Evolutionary conservation across 106 monocot species (phyloP).

Genomic region (Amphibolis antarctica): DNA sequence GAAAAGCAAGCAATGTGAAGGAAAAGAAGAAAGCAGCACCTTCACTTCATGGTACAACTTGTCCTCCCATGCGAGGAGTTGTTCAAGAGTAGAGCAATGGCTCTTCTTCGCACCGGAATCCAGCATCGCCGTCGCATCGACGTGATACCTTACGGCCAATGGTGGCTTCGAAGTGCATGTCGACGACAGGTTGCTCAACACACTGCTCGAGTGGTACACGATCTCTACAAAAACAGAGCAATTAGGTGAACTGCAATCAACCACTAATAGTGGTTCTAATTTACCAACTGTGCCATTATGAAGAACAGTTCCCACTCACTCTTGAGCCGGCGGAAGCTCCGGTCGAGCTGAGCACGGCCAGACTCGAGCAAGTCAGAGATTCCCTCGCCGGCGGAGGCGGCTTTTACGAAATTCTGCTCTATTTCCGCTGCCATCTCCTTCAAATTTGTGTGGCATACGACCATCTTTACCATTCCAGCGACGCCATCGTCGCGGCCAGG

Average conservation of each 20-base stretch:
- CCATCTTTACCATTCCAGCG: constrained; percentile 20
- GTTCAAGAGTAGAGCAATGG: constrained; percentile 66
- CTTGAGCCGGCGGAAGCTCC: constrained; percentile 72
- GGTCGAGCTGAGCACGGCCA: constrained; percentile 65
- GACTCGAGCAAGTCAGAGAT: constrained; percentile 71
- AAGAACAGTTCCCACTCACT: constrained; percentile 33
- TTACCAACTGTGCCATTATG: background rate
- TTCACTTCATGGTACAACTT: constrained; percentile 94
- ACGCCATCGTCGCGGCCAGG: background rate
- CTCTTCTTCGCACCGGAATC: constrained; percentile 39
- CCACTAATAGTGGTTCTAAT: background rate
- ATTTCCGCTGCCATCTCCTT: constrained; percentile 65
- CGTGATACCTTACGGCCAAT: constrained; percentile 57
- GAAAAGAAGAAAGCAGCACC: constrained; percentile 22
- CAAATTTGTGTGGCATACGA: constrained; percentile 60
- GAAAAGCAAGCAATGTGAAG: background rate
- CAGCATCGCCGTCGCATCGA: constrained; percentile 42
- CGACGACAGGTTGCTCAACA: constrained; percentile 63
- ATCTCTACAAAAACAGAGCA: constrained; percentile 41
- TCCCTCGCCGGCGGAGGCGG: constrained; percentile 49
- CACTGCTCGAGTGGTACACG: constrained; percentile 85
- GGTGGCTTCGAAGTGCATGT: constrained; percentile 86
- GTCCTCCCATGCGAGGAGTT: constrained; percentile 91
- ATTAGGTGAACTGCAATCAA: background rate
- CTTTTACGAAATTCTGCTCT: constrained; percentile 68